Base-by-base conservation (phyloP, 306 rosid species). In the Ormosia emarginata region DNA sequence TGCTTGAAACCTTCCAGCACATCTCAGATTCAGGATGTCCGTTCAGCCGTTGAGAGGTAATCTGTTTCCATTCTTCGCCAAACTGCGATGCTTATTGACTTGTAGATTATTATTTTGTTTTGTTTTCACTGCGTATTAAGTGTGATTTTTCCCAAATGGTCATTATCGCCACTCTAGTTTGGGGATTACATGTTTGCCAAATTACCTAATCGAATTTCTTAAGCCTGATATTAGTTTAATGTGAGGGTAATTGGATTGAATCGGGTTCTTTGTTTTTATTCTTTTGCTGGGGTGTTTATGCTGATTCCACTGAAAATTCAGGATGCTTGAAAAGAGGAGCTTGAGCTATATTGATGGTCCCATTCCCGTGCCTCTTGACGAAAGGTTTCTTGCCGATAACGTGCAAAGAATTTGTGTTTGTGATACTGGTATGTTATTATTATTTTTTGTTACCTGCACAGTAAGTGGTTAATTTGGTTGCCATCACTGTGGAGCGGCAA, bases 311-410 rank as follows among this genome's bases (percentile, higher is more conserved):
- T 65, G 55, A 36, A 87, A 63, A 58, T 80, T 66, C 73, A 95
- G 99, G 87, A 93, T 95, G 98, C 96, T 95, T 66, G 99, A 93
- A 78, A 92, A 93, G 78, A 90, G 99, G 89, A 91, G 92, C 86
- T 83, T 95, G 85, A 95, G 97, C 91, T 95, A 95, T 79, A 71
- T 32, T 77, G 96, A 88, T 62, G 99, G 99, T 78, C 93, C 91
- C 6, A 88, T 93, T 83, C 86, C 91, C 0, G 90, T 95, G 66
- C 98, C 97, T 12, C 58, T 62, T 43, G 98, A 92, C 14, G 96
- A 93, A 29, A 49, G 71, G 12, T 92, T 95, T 86, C 98, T 95
- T 13, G 8, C 72, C 6, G 96, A 93, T 74, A 89, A 95, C 79
- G 99, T 95, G 75, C 86, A 92, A 59, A 88, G 93, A 39, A 93